Evolutionary conservation across 768 basidiomycete species (phyloP).

Genomic region (Suillus alpinus): DNA sequence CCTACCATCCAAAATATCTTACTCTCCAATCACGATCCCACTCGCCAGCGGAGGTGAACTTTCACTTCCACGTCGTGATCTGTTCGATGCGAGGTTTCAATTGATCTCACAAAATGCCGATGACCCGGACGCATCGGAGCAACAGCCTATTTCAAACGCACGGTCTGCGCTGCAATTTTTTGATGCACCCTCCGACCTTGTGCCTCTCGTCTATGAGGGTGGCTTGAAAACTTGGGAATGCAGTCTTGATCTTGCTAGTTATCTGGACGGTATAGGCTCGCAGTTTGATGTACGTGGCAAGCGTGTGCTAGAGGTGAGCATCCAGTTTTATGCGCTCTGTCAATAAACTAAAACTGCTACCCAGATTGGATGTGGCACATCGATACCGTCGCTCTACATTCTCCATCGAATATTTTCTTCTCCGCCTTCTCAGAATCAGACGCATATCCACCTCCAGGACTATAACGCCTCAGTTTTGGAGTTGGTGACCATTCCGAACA

Average conservation of each 20-base stretch:
- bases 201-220: slow-evolving; percentile 92
- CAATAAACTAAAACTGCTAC: neutral
- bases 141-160: slow-evolving; percentile 8
- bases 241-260: slow-evolving; percentile 79
- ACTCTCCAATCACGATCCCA: slow-evolving; percentile 65
- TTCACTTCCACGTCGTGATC: slow-evolving; percentile 70
- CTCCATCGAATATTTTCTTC: slow-evolving; percentile 57
- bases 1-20: slow-evolving; percentile 75
- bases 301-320: slow-evolving; percentile 66
- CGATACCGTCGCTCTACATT: slow-evolving; percentile 76
- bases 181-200: slow-evolving; percentile 83
- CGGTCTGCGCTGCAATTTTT: slow-evolving; percentile 56
- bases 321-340: neutral
- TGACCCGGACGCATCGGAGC: slow-evolving; percentile 26
- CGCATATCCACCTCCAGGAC: slow-evolving; percentile 81
- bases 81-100: slow-evolving; percentile 97
- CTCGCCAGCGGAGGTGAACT: slow-evolving; percentile 33
- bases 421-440: slow-evolving; percentile 27
- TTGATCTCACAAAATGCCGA: slow-evolving; percentile 59
- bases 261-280: slow-evolving; percentile 41
- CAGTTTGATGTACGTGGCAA: slow-evolving; percentile 40
- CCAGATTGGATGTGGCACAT: slow-evolving; percentile 93
- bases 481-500: slow-evolving; percentile 76
- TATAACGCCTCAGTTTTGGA: slow-evolving; percentile 83
- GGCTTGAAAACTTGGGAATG: slow-evolving; percentile 99